Percentiles rank a stretch among this genome's conserved stretches.
Evolutionary conservation across 441 rosid species (phyloP).

Genomic region (Flueggea neowawraea): DNA sequence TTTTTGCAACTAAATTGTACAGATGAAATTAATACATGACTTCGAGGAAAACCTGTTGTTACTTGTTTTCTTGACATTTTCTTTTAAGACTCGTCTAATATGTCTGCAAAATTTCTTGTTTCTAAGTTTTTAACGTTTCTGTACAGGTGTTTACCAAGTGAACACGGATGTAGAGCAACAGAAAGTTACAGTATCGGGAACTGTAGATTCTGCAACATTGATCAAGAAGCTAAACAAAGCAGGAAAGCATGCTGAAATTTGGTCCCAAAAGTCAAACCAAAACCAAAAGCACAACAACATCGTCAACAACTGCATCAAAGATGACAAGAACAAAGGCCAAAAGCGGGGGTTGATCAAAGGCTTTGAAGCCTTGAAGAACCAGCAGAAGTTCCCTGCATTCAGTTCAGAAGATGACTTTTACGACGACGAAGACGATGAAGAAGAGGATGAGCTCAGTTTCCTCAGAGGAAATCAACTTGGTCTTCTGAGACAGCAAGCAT

Average conservation of each 20-base stretch:
- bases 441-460: constrained; percentile 35
- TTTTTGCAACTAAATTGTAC: no score
- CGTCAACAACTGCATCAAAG: constrained; percentile 17
- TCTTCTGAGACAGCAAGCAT: constrained; percentile 37
- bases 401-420: constrained; percentile 34
- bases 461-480: constrained; percentile 31
- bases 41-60: no score
- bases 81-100: no score
- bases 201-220: constrained; percentile 58
- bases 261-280: constrained; percentile 53
- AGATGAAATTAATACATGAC: no score
- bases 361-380: constrained; percentile 43
- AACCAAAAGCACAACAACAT: constrained; percentile 36
- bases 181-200: constrained; percentile 74
- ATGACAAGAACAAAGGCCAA: constrained; percentile 40
- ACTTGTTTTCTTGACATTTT: no score
- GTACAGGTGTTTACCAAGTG: constrained; percentile 70
- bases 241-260: constrained; percentile 79
- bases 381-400: constrained; percentile 35
- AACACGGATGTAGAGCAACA: constrained; percentile 72
- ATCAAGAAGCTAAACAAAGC: constrained; percentile 75
- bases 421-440: constrained; percentile 32
- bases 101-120: not conserved
- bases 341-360: constrained; percentile 43
- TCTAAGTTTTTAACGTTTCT: not conserved